These are phyloP conservation scores for Colletotrichum sp. DNA, from an alignment of 2,329 filamentous ascomycete species.

Conservation along the genomic window DNA sequence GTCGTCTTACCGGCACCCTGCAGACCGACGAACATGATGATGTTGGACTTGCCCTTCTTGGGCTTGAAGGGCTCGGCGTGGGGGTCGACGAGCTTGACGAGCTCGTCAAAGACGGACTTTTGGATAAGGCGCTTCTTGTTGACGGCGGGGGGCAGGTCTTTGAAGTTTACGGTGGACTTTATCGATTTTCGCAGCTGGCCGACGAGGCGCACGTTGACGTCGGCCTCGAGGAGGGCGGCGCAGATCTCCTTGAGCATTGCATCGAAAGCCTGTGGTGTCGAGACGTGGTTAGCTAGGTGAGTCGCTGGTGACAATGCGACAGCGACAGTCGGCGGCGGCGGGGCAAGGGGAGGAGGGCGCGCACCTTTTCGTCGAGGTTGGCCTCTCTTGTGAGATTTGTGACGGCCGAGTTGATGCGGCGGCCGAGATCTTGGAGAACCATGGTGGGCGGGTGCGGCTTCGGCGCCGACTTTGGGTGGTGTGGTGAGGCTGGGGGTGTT, in stretches of 20 bases:
- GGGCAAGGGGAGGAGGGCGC: slow-evolving; percentile 7
- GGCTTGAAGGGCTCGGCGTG: slow-evolving; percentile 95
- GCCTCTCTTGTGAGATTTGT: slow-evolving; percentile 89
- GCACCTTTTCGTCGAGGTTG: slow-evolving; percentile 94
- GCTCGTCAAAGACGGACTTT: slow-evolving; percentile 95
- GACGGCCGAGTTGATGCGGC: slow-evolving; percentile 97
- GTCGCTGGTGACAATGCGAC: background rate
- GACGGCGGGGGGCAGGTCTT: slow-evolving; percentile 85
- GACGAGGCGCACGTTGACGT: slow-evolving; percentile 96
- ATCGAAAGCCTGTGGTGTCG: slow-evolving; percentile 77
- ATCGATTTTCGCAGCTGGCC: slow-evolving; percentile 92
- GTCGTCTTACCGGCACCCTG: slow-evolving; percentile 99
- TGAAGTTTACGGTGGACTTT: slow-evolving; percentile 89
- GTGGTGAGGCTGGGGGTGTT: background rate
- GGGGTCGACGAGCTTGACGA: slow-evolving; percentile 93
- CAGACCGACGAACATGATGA: slow-evolving; percentile 99
- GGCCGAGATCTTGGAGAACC: slow-evolving; percentile 98
- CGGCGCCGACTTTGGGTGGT: slow-evolving; percentile 16
- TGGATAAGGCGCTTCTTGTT: slow-evolving; percentile 99
- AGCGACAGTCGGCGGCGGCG: background rate
- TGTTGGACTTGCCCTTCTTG: slow-evolving; percentile 93
- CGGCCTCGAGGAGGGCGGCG: slow-evolving; percentile 91
- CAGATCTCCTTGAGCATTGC: slow-evolving; percentile 98
- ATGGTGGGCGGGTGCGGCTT: slow-evolving; percentile 55
- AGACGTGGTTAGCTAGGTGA: background rate